Evolutionary conservation across 2,329 filamentous ascomycete species (phyloP).

Genomic region (Gremmenia infestans): DNA sequence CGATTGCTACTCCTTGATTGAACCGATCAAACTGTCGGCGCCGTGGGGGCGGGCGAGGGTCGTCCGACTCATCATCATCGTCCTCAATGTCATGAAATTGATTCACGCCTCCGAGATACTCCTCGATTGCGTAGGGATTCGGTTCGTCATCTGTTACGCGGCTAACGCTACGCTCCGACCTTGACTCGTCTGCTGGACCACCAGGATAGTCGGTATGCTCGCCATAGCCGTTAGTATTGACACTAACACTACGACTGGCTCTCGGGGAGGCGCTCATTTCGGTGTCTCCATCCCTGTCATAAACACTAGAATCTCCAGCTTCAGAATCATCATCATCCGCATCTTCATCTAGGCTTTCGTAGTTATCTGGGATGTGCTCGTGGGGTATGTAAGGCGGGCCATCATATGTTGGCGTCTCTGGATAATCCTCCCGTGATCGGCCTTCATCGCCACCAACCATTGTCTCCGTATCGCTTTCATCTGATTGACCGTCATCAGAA

Average conservation of each 20-base stretch:
- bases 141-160: constrained; percentile 1
- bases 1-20: constrained; percentile 10
- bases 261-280: constrained; percentile 31
- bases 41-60: constrained; percentile 19
- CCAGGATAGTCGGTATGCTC: constrained; percentile 1
- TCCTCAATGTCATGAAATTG: constrained; percentile 24
- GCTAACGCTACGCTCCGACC: constrained; percentile 9
- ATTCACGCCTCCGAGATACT: constrained; percentile 23
- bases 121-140: constrained; percentile 1
- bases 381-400: constrained; percentile 8
- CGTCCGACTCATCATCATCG: constrained; percentile 21
- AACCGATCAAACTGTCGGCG: constrained; percentile 13
- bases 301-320: constrained; percentile 13
- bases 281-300: constrained; percentile 32
- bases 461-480: constrained; percentile 27
- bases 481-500: constrained; percentile 15
- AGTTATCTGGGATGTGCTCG: constrained; percentile 1
- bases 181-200: neutral
- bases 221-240: constrained; percentile 2
- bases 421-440: constrained; percentile 18
- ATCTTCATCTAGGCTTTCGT: constrained; percentile 9
- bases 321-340: constrained; percentile 24
- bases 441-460: constrained; percentile 25
- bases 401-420: constrained; percentile 18
- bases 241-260: constrained; percentile 11